These are phyloP conservation scores for Rhodamnia argentea DNA, from an alignment of 345 rosid genomes.

Conservation along the genomic window DNA sequence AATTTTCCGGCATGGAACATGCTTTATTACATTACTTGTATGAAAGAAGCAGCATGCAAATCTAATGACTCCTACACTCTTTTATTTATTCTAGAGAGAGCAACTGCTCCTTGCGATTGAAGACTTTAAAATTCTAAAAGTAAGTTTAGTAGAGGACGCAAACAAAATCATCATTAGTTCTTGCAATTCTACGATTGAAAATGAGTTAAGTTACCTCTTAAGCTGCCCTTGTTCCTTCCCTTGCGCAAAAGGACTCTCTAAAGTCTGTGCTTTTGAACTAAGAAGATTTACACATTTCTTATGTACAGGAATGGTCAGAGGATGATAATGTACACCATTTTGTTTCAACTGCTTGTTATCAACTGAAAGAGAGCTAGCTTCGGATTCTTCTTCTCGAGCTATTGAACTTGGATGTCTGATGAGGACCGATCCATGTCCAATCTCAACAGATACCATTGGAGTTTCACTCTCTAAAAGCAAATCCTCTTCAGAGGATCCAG, in stretches of 20 bases:
- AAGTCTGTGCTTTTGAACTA: slow-evolving; percentile 17
- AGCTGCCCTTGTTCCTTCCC: slow-evolving; percentile 47
- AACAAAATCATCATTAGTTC: background rate
- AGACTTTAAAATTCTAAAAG: background rate
- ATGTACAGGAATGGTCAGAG: slow-evolving; percentile 29
- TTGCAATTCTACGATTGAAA: background rate
- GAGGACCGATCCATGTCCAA: slow-evolving; percentile 92
- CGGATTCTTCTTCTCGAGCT: slow-evolving; percentile 95
- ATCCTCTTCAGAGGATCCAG: slow-evolving; percentile 86
- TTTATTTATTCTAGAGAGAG: background rate
- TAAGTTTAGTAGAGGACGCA: background rate
- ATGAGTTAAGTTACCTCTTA: slow-evolving; percentile 38
- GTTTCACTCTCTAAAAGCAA: slow-evolving; percentile 83
- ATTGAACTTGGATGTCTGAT: slow-evolving; percentile 71
- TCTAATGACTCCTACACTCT: background rate
- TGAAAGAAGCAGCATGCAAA: background rate
- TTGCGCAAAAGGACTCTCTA: slow-evolving; percentile 27
- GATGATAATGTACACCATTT: slow-evolving; percentile 58
- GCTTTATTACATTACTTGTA: background rate
- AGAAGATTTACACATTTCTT: slow-evolving; percentile 20
- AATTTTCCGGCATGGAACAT: background rate
- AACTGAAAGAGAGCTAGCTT: slow-evolving; percentile 88
- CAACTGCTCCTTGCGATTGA: background rate
- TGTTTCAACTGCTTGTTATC: slow-evolving; percentile 49
- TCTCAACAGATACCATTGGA: slow-evolving; percentile 94